Percentiles rank a stretch among this genome's conserved stretches.
Evolutionary conservation across 2,329 filamentous ascomycete genomes (phyloP).

Genomic region (Alternaria arborescens): DNA sequence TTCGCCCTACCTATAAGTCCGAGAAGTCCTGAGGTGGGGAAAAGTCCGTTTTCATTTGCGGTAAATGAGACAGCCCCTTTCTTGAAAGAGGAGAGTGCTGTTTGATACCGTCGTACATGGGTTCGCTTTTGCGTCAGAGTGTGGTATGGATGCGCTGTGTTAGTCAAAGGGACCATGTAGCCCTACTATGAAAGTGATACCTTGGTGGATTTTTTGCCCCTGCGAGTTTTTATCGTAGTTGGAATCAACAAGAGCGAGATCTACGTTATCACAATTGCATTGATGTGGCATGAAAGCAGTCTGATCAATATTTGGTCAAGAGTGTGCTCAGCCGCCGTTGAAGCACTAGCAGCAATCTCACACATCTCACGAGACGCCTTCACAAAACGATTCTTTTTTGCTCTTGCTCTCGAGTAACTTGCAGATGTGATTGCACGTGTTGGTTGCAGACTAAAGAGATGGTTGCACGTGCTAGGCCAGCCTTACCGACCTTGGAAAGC

Average conservation of each 20-base stretch:
- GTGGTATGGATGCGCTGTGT: constrained; percentile 4
- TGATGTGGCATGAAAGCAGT: background rate
- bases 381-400: background rate
- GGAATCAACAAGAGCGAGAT: constrained; percentile 2
- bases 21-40: constrained; percentile 83
- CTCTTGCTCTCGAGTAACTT: background rate
- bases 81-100: constrained; percentile 39
- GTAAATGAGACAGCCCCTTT: constrained; percentile 46
- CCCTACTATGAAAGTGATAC: constrained; percentile 24
- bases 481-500: background rate
- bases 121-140: constrained; percentile 2
- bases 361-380: no score
- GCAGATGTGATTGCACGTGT: background rate
- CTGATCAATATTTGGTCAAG: no score
- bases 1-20: constrained; percentile 90
- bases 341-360: no score
- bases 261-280: background rate
- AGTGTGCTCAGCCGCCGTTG: no score
- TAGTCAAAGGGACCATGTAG: constrained; percentile 2
- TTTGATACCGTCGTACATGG: constrained; percentile 22
- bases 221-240: constrained; percentile 6
- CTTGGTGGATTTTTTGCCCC: constrained; percentile 16
- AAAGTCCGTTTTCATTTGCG: constrained; percentile 77
- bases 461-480: constrained; percentile 12
- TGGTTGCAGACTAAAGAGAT: background rate